Evolutionary conservation across 345 rosid species (phyloP).

Genomic region (Salix koriyanagi): DNA sequence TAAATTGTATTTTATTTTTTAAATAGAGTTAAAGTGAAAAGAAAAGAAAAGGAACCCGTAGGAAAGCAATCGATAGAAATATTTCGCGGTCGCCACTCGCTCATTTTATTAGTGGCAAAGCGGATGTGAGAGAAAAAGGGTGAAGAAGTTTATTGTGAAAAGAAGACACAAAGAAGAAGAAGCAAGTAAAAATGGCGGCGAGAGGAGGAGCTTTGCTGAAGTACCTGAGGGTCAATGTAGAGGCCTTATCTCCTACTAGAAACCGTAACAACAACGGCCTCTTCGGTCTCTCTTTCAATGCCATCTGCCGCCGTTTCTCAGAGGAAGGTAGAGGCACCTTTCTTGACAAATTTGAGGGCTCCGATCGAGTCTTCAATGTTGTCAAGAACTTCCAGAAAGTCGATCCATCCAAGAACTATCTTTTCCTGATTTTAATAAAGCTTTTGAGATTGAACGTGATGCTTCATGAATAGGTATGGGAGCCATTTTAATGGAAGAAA

Average conservation of each 20-base stretch:
- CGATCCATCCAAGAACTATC: slow-evolving; percentile 63
- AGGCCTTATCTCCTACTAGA: slow-evolving; percentile 12
- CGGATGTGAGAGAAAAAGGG: neutral
- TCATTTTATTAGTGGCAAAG: neutral
- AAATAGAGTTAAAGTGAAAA: too few relatives aligned
- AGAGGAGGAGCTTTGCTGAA: slow-evolving; percentile 61
- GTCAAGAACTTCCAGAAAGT: slow-evolving; percentile 91
- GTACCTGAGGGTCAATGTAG: slow-evolving; percentile 61
- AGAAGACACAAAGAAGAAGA: neutral
- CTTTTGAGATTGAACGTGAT: too few relatives aligned
- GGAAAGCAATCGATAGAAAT: neutral
- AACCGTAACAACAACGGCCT: slow-evolving; percentile 26
- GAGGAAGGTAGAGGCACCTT: slow-evolving; percentile 84
- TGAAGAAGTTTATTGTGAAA: neutral
- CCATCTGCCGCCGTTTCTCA: slow-evolving; percentile 57
- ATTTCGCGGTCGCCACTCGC: neutral
- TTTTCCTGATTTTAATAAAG: too few relatives aligned
- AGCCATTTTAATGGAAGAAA: too few relatives aligned
- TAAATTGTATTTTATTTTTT: too few relatives aligned
- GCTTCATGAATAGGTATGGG: too few relatives aligned
- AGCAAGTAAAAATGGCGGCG: slow-evolving; percentile 45
- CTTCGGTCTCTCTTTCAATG: slow-evolving; percentile 36
- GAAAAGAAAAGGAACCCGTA: neutral
- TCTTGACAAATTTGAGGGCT: slow-evolving; percentile 91
- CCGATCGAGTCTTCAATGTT: slow-evolving; percentile 80